Conservation (phyloP, 306 rosid genomes). For the Vachellia pachyceras region DNA sequence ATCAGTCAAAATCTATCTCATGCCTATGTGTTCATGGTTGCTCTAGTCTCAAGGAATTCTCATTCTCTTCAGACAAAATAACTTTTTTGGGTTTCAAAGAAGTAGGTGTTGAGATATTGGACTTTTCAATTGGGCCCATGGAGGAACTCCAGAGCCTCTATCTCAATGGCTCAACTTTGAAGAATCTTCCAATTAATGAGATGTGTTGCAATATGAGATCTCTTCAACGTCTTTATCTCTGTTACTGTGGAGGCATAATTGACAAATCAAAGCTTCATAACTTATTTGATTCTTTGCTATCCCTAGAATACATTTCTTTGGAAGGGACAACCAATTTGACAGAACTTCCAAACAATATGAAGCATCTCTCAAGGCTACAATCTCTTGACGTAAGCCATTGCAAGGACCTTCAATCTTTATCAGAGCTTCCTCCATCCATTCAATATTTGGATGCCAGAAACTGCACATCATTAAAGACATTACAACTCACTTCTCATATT, state of each 20-base stretch:
- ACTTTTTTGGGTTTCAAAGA: not conserved
- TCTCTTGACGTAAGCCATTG: not conserved
- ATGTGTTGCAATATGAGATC: not conserved
- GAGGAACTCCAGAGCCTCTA: not conserved
- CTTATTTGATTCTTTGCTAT: not conserved
- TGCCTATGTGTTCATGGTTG: conserved; percentile 10
- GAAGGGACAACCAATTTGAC: not conserved
- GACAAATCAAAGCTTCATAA: not conserved
- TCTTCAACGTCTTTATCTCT: not conserved
- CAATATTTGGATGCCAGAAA: fast-evolving
- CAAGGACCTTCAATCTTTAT: not conserved
- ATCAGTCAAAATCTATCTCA: not conserved
- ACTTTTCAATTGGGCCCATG: not conserved
- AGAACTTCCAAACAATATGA: not conserved
- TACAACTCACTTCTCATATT: not conserved
- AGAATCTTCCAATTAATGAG: not conserved
- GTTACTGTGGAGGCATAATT: not conserved
- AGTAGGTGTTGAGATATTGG: not conserved
- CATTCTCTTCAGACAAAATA: not conserved
- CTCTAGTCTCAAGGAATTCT: conserved; percentile 24
- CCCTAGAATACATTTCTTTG: fast-evolving
- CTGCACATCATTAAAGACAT: not conserved
- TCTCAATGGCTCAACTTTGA: not conserved
- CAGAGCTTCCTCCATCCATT: not conserved
- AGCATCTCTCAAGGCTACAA: not conserved